These are phyloP conservation scores for Mucor racemosus DNA, from an alignment of 371 early-diverging fungal species.

Conservation along the genomic window DNA sequence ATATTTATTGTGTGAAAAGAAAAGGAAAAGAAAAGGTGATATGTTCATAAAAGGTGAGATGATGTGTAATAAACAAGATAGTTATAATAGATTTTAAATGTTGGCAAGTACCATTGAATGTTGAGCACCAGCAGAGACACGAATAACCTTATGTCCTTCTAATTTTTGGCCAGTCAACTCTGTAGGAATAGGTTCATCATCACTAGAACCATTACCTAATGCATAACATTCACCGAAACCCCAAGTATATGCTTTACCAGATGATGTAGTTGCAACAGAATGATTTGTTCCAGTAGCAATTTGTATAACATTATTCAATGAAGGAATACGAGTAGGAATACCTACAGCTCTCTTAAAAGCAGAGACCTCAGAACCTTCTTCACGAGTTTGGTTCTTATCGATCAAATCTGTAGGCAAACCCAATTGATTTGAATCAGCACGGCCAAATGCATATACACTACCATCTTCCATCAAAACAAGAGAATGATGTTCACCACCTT, in stretches of 20 bases:
- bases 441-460: slow-evolving; percentile 81
- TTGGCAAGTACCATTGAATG: slow-evolving; percentile 69
- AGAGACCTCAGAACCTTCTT: slow-evolving; percentile 33
- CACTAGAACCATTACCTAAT: slow-evolving; percentile 78
- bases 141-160: slow-evolving; percentile 55
- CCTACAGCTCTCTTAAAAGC: slow-evolving; percentile 67
- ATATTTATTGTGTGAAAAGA: neutral
- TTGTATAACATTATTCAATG: slow-evolving; percentile 52
- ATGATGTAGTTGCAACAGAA: slow-evolving; percentile 71
- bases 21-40: neutral
- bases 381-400: slow-evolving; percentile 25
- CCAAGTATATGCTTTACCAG: slow-evolving; percentile 87
- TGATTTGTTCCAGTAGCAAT: slow-evolving; percentile 91
- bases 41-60: neutral
- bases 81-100: neutral
- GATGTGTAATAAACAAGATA: neutral
- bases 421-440: slow-evolving; percentile 92
- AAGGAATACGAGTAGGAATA: slow-evolving; percentile 58
- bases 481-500: slow-evolving; percentile 91
- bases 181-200: slow-evolving; percentile 60
- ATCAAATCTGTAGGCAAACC: slow-evolving; percentile 67
- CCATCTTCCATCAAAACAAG: slow-evolving; percentile 79
- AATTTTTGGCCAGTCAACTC: slow-evolving; percentile 62
- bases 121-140: slow-evolving; percentile 78
- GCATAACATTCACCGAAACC: slow-evolving; percentile 87